These are phyloP conservation scores for Diacronema lutheri DNA, from an alignment of 78 protist genomes.

Conservation along the genomic window DNA sequence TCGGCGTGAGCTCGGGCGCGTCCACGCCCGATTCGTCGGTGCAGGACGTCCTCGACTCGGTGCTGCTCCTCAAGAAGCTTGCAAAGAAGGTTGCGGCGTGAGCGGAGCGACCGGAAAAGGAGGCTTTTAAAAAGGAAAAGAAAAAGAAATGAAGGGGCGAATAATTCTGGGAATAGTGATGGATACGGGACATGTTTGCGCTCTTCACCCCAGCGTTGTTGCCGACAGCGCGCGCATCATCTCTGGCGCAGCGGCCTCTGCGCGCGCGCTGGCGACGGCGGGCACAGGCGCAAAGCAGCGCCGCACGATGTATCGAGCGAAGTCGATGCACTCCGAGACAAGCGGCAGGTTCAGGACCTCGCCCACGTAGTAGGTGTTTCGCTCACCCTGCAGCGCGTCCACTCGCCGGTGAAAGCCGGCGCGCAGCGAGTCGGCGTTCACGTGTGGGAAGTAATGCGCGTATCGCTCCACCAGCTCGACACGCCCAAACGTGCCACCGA, in stretches of 20 bases:
- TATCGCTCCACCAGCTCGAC: background rate
- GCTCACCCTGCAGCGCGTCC: background rate
- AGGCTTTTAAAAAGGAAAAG: too few relatives aligned
- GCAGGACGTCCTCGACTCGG: background rate
- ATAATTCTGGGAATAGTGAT: too few relatives aligned
- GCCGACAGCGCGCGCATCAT: too few relatives aligned
- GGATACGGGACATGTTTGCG: too few relatives aligned
- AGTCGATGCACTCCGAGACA: conserved; percentile 5
- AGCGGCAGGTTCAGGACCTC: background rate
- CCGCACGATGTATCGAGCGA: background rate
- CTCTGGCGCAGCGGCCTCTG: too few relatives aligned
- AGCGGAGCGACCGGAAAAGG: too few relatives aligned
- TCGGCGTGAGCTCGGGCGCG: conserved; percentile 52
- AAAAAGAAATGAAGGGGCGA: too few relatives aligned
- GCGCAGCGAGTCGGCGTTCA: background rate
- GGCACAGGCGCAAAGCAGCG: too few relatives aligned
- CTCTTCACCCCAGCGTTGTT: too few relatives aligned
- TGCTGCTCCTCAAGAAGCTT: background rate
- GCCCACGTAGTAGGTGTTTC: background rate
- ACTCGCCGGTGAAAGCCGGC: background rate
- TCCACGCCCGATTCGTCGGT: conserved; percentile 48
- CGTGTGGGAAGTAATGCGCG: background rate
- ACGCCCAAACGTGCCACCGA: background rate
- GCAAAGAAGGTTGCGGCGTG: too few relatives aligned
- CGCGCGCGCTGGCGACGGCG: too few relatives aligned